phyloP scores from a whole-genome alignment of 305 asterid species.

The Solanum hybrid region DNA sequence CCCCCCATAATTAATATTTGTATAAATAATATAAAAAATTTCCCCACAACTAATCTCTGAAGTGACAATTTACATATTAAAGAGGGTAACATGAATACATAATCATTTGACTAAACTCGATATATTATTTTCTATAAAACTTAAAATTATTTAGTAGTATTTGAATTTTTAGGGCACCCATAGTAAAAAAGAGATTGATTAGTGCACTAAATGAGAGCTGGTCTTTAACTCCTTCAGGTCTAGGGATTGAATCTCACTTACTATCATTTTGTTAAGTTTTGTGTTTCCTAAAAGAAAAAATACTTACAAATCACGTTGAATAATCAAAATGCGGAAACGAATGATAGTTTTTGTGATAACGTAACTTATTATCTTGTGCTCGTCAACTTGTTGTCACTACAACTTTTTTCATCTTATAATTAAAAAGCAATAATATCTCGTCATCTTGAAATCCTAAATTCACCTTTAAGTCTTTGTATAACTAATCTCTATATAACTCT shows the following conservation, averaged over 20 bases:
- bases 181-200: background rate
- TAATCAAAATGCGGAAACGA: background rate
- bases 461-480: background rate
- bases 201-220: background rate
- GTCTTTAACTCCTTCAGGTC: background rate
- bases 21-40: too few species aligned
- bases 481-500: background rate
- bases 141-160: background rate
- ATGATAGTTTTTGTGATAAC: background rate
- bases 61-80: background rate
- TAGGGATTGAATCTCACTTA: background rate
- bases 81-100: background rate
- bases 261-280: background rate
- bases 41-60: background rate
- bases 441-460: background rate
- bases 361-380: background rate
- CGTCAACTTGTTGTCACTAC: background rate
- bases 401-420: background rate
- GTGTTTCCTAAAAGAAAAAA: background rate
- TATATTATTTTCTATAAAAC: background rate
- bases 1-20: background rate
- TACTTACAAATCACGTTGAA: background rate
- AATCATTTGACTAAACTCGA: background rate
- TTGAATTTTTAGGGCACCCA: background rate
- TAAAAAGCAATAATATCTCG: background rate